A percentile compares a stretch with the other conserved stretches of the same genome.
Evolutionary conservation across 345 rosid species (phyloP).

Genomic region (Diplotaxis tenuifolia): DNA sequence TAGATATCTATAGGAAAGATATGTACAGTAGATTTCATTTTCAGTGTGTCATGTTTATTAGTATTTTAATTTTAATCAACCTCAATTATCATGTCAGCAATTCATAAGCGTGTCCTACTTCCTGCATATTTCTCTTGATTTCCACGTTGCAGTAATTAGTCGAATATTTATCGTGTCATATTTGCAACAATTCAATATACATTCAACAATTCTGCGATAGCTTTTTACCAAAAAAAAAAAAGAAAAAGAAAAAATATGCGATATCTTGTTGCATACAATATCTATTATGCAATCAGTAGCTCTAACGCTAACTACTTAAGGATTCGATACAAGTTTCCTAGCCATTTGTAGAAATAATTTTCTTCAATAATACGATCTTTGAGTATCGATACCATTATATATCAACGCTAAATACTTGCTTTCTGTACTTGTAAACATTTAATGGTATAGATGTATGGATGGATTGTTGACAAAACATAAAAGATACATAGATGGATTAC

Average conservation of each 20-base stretch:
- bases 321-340: neutral
- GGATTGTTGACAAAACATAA: neutral
- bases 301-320: neutral
- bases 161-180: neutral
- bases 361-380: neutral
- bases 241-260: too few species aligned
- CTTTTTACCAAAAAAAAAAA: too few species aligned
- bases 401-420: neutral
- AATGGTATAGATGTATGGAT: neutral
- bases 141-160: neutral
- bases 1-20: neutral
- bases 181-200: neutral
- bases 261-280: neutral
- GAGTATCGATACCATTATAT: neutral
- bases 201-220: neutral
- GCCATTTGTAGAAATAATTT: neutral
- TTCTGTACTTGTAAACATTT: neutral
- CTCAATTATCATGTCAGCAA: neutral
- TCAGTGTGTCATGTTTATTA: too few species aligned
- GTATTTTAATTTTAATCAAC: neutral
- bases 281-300: neutral
- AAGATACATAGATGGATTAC: neutral
- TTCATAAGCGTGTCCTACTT: neutral
- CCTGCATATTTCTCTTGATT: neutral
- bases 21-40: neutral